Conservation (phyloP, 1,284 basidiomycete species). For the Rhodotorula sp. region DNA sequence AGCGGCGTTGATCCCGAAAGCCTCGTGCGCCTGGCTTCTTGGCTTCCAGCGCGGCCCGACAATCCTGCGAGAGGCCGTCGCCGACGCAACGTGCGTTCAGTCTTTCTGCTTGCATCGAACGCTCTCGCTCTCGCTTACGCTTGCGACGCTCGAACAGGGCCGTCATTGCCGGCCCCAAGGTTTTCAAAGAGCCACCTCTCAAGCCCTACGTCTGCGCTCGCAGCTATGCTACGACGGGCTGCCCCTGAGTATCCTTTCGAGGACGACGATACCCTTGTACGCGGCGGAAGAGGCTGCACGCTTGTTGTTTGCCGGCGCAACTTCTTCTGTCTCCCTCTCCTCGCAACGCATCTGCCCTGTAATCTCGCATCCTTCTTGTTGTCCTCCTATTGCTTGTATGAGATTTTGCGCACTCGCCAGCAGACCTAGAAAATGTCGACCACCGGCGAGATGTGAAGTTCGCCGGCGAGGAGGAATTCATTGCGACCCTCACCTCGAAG, state of each 20-base stretch:
- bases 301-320: no score
- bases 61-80: not conserved
- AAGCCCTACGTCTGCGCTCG: slow-evolving; percentile 27
- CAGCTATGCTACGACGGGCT: slow-evolving; percentile 14
- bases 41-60: slow-evolving; percentile 12
- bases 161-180: not conserved
- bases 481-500: no score
- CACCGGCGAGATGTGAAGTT: no score
- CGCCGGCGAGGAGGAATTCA: no score
- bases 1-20: not conserved
- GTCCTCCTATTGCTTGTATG: no score
- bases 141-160: not conserved
- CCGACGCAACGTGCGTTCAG: slow-evolving; percentile 6
- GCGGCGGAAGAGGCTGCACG: no score
- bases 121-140: not conserved
- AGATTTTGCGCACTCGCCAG: no score
- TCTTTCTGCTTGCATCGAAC: not conserved
- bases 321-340: no score
- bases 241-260: not conserved
- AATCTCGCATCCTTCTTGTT: no score
- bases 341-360: no score
- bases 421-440: no score
- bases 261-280: no score
- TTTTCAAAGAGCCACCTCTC: slow-evolving; percentile 22
- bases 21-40: slow-evolving; percentile 13